Conservation (phyloP, 805 yeast species). For the Teunomyces gatunensis region DNA sequence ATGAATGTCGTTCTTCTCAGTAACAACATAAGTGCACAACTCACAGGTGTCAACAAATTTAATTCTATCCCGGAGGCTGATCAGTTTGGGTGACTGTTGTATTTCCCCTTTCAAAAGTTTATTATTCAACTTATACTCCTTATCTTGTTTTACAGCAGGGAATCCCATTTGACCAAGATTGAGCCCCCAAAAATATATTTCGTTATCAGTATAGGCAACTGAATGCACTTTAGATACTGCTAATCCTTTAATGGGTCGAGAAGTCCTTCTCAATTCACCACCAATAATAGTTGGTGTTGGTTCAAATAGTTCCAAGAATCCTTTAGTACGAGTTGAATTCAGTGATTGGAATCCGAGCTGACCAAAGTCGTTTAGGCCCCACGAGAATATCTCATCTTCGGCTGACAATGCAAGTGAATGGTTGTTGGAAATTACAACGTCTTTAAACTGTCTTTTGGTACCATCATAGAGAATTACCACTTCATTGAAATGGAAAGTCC, state of each 20-base stretch:
- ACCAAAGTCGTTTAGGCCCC: conserved; percentile 75
- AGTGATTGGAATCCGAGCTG: conserved; percentile 54
- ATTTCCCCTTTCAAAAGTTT: conserved; percentile 35
- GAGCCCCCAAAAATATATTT: conserved; percentile 69
- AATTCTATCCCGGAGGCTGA: conserved; percentile 49
- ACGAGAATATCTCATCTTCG: conserved; percentile 57
- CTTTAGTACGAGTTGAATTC: conserved; percentile 15
- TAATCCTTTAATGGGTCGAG: conserved; percentile 38
- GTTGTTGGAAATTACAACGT: conserved; percentile 57
- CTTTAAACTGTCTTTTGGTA: conserved; percentile 20
- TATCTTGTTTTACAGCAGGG: conserved; percentile 13
- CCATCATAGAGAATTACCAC: conserved; percentile 35
- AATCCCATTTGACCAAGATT: conserved; percentile 82
- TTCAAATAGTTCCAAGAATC: conserved; percentile 28
- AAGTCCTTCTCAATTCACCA: conserved; percentile 42
- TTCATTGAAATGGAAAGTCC: conserved; percentile 42
- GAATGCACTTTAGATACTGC: conserved; percentile 72
- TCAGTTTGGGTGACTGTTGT: conserved; percentile 37
- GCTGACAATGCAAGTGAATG: conserved; percentile 61
- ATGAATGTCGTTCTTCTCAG: conserved; percentile 58
- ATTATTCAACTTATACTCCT: conserved; percentile 28
- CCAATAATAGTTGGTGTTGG: conserved; percentile 37
- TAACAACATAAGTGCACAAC: conserved; percentile 63
- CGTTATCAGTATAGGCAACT: conserved; percentile 50
- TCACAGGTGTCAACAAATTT: conserved; percentile 64